Base-by-base conservation (phyloP, 805 yeast genomes). In the Yarrowia sp. region DNA sequence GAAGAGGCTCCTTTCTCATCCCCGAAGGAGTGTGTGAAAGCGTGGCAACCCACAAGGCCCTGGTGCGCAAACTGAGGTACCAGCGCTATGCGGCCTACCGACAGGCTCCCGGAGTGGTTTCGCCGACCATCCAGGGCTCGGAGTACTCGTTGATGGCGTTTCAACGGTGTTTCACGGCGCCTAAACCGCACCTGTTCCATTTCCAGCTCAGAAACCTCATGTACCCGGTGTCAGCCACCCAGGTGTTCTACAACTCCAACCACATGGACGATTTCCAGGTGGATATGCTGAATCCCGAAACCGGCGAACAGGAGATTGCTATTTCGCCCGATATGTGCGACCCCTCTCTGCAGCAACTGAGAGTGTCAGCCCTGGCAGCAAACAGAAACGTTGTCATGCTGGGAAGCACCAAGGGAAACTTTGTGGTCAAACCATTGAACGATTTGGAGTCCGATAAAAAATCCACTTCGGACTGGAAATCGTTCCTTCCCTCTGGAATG, bases 321-420 rank as follows among this genome's bases (percentile, higher is more conserved):
- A 67, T 67, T 15, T 36, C 58, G 24, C 47, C 58, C 33, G 43
- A 68, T 68, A 68, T 66, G 30, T 67, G 73, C 38, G 70, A 52
- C 46, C 76, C 85, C 1, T 82, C 88, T 2, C 82, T 87, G 0
- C 71, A 85, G 69, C 76, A 83, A 7, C 80, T 85, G 49, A 77
- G 83, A 17, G 73, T 78, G 17, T 77, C 77, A 7, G 73, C 78
- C 30, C 73, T 85, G 19, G 83, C 80, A 10, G 81, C 85, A 12
- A 89, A 89, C 1, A 84, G 88, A 0, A 81, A 84, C 67, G 82
- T 81, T 60, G 89, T 89, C 1, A 83, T 85, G 14, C 78, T 80
- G 68, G 70, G 83, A 3, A 73, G 81, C 44, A 78, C 81, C 68
- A 77, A 80, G 56, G 76, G 81, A 1, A 52, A 42, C 19, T 55